Percentiles rank a stretch among this genome's conserved stretches.
Evolutionary conservation across 2,329 filamentous ascomycete genomes (phyloP).

Genomic region (Clonostachys rosea): DNA sequence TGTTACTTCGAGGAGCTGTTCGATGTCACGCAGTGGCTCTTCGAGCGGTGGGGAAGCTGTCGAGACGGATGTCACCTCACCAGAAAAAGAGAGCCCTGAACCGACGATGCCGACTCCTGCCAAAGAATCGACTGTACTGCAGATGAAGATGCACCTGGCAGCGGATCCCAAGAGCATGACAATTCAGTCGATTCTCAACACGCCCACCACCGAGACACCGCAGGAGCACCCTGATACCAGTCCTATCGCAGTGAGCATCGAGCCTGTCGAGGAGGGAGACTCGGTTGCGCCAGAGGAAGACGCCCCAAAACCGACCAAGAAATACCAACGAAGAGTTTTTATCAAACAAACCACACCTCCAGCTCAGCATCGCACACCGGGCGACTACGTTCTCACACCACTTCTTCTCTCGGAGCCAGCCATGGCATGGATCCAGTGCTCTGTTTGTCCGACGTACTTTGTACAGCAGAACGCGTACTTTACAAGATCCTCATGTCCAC

Average conservation of each 20-base stretch:
- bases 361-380: conserved; percentile 48
- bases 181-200: conserved; percentile 23
- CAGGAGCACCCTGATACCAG: conserved; percentile 2
- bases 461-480: conserved; percentile 86
- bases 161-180: conserved; percentile 14
- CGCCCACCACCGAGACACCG: conserved; percentile 11
- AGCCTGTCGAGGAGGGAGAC: conserved; percentile 8
- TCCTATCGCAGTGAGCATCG: conserved; percentile 16
- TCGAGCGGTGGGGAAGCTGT: conserved; percentile 17
- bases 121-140: conserved; percentile 3
- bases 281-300: neutral
- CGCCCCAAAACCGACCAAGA: conserved; percentile 24
- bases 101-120: conserved; percentile 20
- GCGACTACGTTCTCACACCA: conserved; percentile 80
- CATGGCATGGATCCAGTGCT: conserved; percentile 86
- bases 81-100: conserved; percentile 41
- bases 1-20: conserved; percentile 8
- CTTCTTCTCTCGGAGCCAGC: conserved; percentile 68
- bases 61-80: conserved; percentile 43
- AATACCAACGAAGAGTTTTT: conserved; percentile 24
- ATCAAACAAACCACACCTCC: conserved; percentile 25
- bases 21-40: conserved; percentile 8
- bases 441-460: conserved; percentile 75
- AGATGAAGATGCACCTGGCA: neutral
- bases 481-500: conserved; percentile 79